These are phyloP conservation scores for Acanthamoeba royreba DNA, from an alignment of 208 protist genomes.

Conservation along the genomic window DNA sequence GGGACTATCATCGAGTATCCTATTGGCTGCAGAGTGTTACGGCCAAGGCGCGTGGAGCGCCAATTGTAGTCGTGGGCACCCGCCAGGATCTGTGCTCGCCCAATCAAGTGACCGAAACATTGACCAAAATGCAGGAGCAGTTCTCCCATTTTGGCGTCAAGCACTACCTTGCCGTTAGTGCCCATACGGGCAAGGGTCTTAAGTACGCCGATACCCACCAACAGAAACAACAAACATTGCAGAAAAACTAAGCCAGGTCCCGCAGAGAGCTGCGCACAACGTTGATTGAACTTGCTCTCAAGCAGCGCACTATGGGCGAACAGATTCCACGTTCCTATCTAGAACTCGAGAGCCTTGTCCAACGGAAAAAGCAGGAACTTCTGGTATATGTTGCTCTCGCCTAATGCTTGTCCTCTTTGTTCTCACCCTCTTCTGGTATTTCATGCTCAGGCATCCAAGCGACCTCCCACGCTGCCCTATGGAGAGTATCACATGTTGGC, in stretches of 20 bases:
- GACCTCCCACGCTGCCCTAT: not conserved
- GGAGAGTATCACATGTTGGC: not conserved
- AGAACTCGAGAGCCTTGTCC: not conserved
- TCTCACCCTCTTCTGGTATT: too few relatives aligned
- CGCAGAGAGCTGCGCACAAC: not conserved
- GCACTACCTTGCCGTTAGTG: not conserved
- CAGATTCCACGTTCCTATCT: conserved; percentile 19
- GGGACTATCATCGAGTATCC: not conserved
- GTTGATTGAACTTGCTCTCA: conserved; percentile 16
- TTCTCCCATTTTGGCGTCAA: conserved; percentile 37
- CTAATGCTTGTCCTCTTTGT: too few relatives aligned
- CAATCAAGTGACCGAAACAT: not conserved
- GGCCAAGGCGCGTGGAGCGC: not conserved
- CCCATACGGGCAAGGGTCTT: not conserved
- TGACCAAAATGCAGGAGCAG: conserved; percentile 35
- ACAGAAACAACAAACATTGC: too few relatives aligned
- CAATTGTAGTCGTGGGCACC: conserved; percentile 32
- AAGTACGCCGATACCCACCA: too few relatives aligned
- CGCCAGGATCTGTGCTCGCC: not conserved
- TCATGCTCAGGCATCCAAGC: not conserved
- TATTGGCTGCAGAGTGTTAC: conserved; percentile 48
- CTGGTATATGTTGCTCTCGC: not conserved
- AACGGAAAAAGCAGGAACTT: not conserved
- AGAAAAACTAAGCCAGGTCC: too few relatives aligned
- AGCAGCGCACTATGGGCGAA: conserved; percentile 38